These are phyloP conservation scores for Durotheca rogersii DNA, from an alignment of 495 filamentous ascomycete species.

Conservation along the genomic window DNA sequence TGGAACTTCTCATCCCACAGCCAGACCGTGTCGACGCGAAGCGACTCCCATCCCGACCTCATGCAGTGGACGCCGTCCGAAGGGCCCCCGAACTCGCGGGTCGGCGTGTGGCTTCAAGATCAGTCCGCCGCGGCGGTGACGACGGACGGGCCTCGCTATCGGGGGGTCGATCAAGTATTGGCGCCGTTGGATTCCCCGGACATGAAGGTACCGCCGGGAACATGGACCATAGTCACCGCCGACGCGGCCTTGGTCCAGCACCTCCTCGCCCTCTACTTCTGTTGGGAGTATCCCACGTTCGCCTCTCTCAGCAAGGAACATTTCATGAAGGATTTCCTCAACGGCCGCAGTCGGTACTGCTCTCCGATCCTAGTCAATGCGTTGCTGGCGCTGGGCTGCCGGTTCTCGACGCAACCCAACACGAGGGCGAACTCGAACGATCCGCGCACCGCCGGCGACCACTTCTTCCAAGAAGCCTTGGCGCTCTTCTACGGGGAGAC, in stretches of 20 bases:
- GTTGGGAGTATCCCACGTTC: constrained; percentile 78
- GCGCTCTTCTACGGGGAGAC: constrained; percentile 57
- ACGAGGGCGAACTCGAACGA: constrained; percentile 63
- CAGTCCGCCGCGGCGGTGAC: constrained; percentile 15
- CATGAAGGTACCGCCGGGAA: constrained; percentile 40
- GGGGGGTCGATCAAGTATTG: constrained; percentile 41
- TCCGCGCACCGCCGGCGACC: constrained; percentile 64
- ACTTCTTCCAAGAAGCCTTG: constrained; percentile 70
- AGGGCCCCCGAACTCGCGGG: constrained; percentile 39
- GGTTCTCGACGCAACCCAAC: constrained; percentile 65
- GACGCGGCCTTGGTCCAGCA: constrained; percentile 61
- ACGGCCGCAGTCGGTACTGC: constrained; percentile 60
- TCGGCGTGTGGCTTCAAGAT: constrained; percentile 44
- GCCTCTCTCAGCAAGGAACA: constrained; percentile 69
- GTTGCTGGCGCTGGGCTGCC: constrained; percentile 69
- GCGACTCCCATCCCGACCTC: constrained; percentile 41
- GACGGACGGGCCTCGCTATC: constrained; percentile 27
- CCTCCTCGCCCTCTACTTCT: constrained; percentile 71
- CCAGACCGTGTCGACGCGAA: constrained; percentile 40
- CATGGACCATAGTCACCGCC: constrained; percentile 63
- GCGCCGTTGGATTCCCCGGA: constrained; percentile 37
- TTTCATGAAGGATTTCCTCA: constrained; percentile 65
- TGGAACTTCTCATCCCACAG: constrained; percentile 47
- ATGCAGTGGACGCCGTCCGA: constrained; percentile 44
- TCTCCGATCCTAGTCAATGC: constrained; percentile 75